Evolutionary conservation across 306 rosid species (phyloP).

Genomic region (Morella rubra): DNA sequence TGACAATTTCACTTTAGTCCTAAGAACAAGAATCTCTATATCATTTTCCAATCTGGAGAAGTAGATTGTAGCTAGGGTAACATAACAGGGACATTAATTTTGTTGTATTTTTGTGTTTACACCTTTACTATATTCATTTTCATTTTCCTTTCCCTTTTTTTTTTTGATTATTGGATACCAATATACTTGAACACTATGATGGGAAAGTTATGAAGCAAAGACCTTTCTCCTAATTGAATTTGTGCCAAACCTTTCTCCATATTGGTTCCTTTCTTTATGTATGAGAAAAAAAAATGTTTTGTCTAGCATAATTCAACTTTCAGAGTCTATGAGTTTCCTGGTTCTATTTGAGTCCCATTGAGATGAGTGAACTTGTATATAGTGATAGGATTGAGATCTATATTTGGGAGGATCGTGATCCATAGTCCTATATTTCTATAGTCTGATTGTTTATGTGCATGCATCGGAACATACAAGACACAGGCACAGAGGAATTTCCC

Average conservation of each 20-base stretch:
- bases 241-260: not conserved
- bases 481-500: not conserved
- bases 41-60: not conserved
- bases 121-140: too few relatives aligned
- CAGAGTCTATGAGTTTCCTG: not conserved
- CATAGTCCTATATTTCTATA: too few relatives aligned
- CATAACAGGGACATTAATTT: too few relatives aligned
- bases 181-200: too few relatives aligned
- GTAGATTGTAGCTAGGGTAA: not conserved
- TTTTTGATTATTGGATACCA: too few relatives aligned
- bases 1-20: too few relatives aligned
- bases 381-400: too few relatives aligned
- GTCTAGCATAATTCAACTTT: constrained; percentile 1
- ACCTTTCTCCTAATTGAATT: not conserved
- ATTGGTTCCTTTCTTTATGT: too few relatives aligned
- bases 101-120: too few relatives aligned
- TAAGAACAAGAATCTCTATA: too few relatives aligned
- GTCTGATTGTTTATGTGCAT: not conserved
- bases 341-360: not conserved
- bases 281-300: not conserved
- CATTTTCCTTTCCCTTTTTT: too few relatives aligned
- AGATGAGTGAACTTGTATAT: not conserved
- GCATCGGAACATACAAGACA: not conserved
- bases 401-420: too few relatives aligned
- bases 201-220: not conserved